Evolutionary conservation across 495 filamentous ascomycete genomes (phyloP), one percentile per base, ranked within the genome.

Genomic region (Stereocaulon alpinum): DNA sequence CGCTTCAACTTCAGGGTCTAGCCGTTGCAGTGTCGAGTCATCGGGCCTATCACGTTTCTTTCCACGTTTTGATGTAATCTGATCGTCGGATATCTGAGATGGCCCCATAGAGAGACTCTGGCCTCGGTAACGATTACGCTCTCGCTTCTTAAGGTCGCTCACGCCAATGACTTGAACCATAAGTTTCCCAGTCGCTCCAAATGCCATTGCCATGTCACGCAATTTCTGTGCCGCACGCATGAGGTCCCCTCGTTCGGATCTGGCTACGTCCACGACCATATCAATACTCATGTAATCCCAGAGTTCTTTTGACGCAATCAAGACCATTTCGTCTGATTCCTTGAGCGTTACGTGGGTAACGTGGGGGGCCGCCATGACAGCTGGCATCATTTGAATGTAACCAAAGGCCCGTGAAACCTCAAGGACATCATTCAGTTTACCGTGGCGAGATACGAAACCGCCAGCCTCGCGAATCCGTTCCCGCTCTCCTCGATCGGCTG

Each of bases 111-210:
- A 85, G 71, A 94, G 81, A 71, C 85, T 89, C 64, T 86, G 82
- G 18, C 86, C 85, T 47, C 87, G 76, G 67, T 82, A 77, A 32
- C 87, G 82, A 29, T 81, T 83, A 59, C 84, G 80, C 61, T 91
- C 86, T 51, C 88, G 80, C 66, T 86, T 88, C 72, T 91, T 91
- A 47, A 97, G 73, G 67, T 96, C 89, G 56, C 86, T 85, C 44
- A 99, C 86, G 29, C 90, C 89, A 53, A 99, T 82, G 70, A 97
- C 87, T 90, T 96, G 95, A 1, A 99, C 89, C 93, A 96, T 97
- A 63, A 99, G 86, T 74, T 97, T 99, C 63, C 85, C 85, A 7
- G 80, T 88, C 34, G 91, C 86, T 20, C 93, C 94, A 68, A 95
- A 97, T 4, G 92, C 88, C 61, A 99, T 94, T 27, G 93, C 94